A percentile compares a stretch with the other conserved stretches of the same genome.
Conservation (phyloP, 73 alveolate genomes). For the Paramecium caudatum region DNA sequence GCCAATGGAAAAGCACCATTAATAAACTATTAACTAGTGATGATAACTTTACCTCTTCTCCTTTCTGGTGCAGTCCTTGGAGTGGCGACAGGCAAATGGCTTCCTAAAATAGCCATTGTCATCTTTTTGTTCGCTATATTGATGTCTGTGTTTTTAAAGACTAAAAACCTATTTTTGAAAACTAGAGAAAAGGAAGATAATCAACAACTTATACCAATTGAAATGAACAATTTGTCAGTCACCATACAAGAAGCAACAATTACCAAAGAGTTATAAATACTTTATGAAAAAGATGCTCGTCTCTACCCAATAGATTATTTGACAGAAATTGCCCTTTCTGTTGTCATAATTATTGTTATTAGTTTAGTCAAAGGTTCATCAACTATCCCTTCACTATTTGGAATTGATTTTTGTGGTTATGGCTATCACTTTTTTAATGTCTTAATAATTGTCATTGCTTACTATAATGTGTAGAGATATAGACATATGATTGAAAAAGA, state of each 20-base stretch:
- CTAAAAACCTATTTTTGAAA: neutral
- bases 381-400: constrained; percentile 43
- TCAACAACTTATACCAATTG: constrained; percentile 10
- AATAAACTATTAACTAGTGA: constrained; percentile 44
- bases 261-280: neutral
- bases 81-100: constrained; percentile 70
- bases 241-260: neutral
- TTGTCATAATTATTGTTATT: neutral
- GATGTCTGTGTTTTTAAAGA: constrained; percentile 27
- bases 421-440: constrained; percentile 27
- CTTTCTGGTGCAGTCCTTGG: constrained; percentile 62
- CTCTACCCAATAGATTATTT: constrained; percentile 51
- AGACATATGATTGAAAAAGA: constrained; percentile 9
- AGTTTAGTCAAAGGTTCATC: constrained; percentile 35
- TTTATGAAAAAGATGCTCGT: constrained; percentile 10
- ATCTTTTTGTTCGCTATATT: constrained; percentile 46
- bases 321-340: neutral
- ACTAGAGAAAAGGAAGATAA: neutral
- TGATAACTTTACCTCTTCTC: constrained; percentile 11
- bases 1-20: constrained; percentile 60
- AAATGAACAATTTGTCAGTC: neutral
- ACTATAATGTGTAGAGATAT: constrained; percentile 64
- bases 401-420: neutral
- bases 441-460: neutral
- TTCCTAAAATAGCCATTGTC: constrained; percentile 29